A percentile compares a stretch with the other conserved stretches of the same genome.
Conservation (phyloP, 352 stramenopile genomes). For the Thalassiosira hispida region DNA sequence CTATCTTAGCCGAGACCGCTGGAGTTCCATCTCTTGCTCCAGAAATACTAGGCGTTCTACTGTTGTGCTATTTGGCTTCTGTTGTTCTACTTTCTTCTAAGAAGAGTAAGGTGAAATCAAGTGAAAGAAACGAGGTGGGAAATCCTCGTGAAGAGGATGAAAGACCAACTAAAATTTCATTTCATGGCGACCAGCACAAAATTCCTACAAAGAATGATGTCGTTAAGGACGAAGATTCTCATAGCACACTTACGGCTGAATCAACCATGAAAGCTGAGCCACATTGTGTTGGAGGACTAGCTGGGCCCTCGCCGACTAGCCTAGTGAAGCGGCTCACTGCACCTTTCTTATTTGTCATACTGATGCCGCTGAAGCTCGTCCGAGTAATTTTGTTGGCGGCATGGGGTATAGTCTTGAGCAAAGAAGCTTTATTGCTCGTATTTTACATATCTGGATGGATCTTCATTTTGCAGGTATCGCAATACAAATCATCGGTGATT, state of each 20-base stretch:
- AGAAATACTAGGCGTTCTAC: constrained; percentile 42
- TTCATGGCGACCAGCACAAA: neutral
- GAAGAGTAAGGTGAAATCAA: neutral
- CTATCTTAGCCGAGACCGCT: constrained; percentile 29
- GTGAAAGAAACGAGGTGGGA: neutral
- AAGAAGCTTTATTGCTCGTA: constrained; percentile 27
- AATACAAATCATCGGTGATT: constrained; percentile 43
- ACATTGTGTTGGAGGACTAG: neutral
- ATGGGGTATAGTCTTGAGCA: constrained; percentile 25
- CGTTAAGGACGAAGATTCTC: constrained; percentile 30
- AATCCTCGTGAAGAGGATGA: neutral
- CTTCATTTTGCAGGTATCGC: constrained; percentile 36
- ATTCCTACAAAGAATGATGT: neutral
- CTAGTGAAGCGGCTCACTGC: neutral
- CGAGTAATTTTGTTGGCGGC: neutral
- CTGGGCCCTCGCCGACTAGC: neutral
- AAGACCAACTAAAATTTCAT: neutral
- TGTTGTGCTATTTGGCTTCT: constrained; percentile 31
- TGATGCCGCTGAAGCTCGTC: constrained; percentile 33
- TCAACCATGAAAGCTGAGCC: constrained; percentile 44
- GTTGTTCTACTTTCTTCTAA: constrained; percentile 26
- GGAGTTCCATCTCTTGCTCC: constrained; percentile 35
- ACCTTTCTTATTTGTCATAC: constrained; percentile 8
- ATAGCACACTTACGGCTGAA: constrained; percentile 51
- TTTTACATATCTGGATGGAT: constrained; percentile 39